phyloP scores from a whole-genome alignment of 805 yeast genomes.

The Hanseniaspora singularis region DNA sequence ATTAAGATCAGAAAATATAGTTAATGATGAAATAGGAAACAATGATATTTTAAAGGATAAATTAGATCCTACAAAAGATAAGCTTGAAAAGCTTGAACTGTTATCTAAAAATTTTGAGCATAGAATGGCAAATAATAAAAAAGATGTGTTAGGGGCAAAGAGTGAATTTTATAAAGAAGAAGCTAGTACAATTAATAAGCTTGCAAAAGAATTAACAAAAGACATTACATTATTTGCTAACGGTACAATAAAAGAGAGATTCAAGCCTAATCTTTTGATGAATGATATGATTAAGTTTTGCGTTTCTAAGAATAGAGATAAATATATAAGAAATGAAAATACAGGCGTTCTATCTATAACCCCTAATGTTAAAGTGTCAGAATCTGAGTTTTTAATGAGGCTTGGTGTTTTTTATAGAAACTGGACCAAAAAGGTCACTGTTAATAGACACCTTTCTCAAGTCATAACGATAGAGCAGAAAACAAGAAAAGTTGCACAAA shows the following conservation, averaged over 20 bases:
- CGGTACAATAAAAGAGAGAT: slow-evolving; percentile 3
- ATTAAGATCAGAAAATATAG: slow-evolving; percentile 4
- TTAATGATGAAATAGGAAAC: not conserved
- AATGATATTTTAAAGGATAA: not conserved
- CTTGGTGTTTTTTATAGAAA: slow-evolving; percentile 12
- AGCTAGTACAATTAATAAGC: slow-evolving; percentile 10
- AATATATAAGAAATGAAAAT: not conserved
- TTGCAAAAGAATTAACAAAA: slow-evolving; percentile 4
- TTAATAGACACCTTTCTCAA: slow-evolving; percentile 10
- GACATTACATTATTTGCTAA: slow-evolving; percentile 8
- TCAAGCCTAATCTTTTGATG: slow-evolving; percentile 2
- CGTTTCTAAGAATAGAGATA: not conserved
- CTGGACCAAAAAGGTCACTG: slow-evolving; percentile 4
- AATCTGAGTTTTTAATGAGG: slow-evolving; percentile 4
- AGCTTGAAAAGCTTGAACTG: slow-evolving; percentile 5
- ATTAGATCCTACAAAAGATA: not conserved
- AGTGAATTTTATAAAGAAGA: slow-evolving; percentile 15
- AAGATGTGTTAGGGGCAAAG: slow-evolving; percentile 12
- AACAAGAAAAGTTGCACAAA: slow-evolving; percentile 21
- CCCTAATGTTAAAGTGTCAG: not conserved
- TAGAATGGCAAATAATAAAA: not conserved
- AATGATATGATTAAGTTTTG: slow-evolving; percentile 13
- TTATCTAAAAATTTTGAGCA: slow-evolving; percentile 7
- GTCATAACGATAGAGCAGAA: slow-evolving; percentile 18
- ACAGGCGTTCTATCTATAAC: not conserved